Conservation (phyloP, 306 rosid species). For the Casuarina cunninghamiana region DNA sequence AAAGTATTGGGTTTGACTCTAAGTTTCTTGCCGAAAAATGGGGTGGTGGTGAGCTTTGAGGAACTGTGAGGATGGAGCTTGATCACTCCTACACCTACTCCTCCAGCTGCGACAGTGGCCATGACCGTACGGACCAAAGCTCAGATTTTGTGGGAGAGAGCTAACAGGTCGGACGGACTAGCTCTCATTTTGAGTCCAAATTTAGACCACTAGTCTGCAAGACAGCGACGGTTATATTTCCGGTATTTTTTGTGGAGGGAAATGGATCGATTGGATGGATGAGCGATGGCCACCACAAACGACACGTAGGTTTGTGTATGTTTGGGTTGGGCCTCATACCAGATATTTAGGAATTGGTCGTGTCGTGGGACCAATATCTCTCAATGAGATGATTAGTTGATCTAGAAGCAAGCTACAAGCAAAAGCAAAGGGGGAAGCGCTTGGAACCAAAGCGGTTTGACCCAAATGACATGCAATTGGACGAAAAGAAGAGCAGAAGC, state of each 20-base stretch:
- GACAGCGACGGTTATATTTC: conserved; percentile 38
- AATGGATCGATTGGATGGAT: conserved; percentile 40
- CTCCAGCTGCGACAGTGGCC: conserved; percentile 63
- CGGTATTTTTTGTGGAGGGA: conserved; percentile 60
- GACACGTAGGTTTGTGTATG: conserved; percentile 22
- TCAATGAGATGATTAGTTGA: not conserved
- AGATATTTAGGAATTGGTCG: not conserved
- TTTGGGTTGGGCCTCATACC: not conserved
- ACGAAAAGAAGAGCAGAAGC: too few relatives aligned
- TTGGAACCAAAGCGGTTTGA: too few relatives aligned
- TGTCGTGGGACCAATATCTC: not conserved
- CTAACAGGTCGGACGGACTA: not conserved
- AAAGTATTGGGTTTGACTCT: conserved; percentile 30
- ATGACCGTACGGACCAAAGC: conserved; percentile 29
- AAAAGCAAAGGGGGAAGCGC: too few relatives aligned
- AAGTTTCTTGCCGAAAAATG: conserved; percentile 61
- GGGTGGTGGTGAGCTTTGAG: conserved; percentile 48
- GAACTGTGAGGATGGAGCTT: conserved; percentile 50
- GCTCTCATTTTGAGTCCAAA: conserved; percentile 24
- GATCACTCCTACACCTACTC: conserved; percentile 50
- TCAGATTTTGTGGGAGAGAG: conserved; percentile 24
- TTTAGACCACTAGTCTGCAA: conserved; percentile 41
- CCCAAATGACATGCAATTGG: too few relatives aligned
- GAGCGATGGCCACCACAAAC: conserved; percentile 37
- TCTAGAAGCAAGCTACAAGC: too few relatives aligned